These are phyloP conservation scores for Blastomyces parvus DNA, from an alignment of 2,329 filamentous ascomycete genomes.

Conservation along the genomic window DNA sequence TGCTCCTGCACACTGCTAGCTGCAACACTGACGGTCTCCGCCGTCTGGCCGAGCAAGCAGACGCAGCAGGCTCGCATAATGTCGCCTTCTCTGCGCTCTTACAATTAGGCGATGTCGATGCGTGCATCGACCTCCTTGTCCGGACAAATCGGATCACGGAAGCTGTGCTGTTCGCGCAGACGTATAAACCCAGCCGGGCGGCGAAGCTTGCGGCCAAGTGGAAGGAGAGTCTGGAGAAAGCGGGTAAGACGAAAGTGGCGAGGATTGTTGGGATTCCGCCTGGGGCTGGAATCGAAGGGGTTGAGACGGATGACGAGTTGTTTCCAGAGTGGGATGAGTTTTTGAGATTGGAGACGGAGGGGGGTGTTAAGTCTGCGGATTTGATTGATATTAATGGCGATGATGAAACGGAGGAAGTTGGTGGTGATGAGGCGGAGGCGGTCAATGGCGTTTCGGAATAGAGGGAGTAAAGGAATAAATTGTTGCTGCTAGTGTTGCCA, in stretches of 20 bases:
- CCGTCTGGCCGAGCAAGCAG: constrained; percentile 63
- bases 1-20: constrained; percentile 81
- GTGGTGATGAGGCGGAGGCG: constrained; percentile 27
- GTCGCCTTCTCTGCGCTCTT: constrained; percentile 85
- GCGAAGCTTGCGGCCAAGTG: constrained; percentile 60
- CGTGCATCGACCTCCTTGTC: constrained; percentile 68
- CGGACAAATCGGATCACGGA: constrained; percentile 74
- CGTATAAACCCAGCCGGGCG: constrained; percentile 78
- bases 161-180: constrained; percentile 85
- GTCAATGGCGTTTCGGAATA: constrained; percentile 11
- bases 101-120: constrained; percentile 73
- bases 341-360: constrained; percentile 67
- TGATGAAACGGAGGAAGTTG: constrained; percentile 22
- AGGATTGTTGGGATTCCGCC: constrained; percentile 75
- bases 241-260: constrained; percentile 74
- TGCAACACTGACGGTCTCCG: constrained; percentile 66
- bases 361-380: constrained; percentile 38
- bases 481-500: not conserved
- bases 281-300: constrained; percentile 47
- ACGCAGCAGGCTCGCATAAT: constrained; percentile 72
- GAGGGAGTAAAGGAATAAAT: constrained; percentile 3
- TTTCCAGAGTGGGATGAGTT: constrained; percentile 97
- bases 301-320: constrained; percentile 55
- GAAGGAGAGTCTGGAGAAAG: constrained; percentile 76
- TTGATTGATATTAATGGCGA: constrained; percentile 35